These are phyloP conservation scores for Boletus reticulatus DNA, from an alignment of 768 basidiomycete genomes.

Conservation along the genomic window DNA sequence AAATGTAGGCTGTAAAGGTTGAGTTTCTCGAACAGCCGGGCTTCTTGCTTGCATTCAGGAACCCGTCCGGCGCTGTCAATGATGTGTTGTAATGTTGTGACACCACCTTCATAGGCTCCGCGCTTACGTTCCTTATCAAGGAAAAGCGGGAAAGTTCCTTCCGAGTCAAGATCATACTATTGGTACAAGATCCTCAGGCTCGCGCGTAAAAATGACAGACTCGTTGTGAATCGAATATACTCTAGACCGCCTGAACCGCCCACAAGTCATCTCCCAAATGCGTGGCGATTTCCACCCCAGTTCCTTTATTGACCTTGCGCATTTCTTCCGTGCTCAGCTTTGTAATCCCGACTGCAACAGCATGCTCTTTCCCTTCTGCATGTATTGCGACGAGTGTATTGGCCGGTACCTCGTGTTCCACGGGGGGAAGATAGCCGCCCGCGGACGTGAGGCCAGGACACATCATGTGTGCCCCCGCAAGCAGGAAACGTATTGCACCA, in stretches of 20 bases:
- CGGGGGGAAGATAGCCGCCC: constrained; percentile 83
- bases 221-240: neutral
- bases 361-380: constrained; percentile 95
- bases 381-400: constrained; percentile 84
- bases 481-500: constrained; percentile 95
- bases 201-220: neutral
- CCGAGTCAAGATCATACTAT: constrained; percentile 4
- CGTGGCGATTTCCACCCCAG: constrained; percentile 84
- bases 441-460: constrained; percentile 93
- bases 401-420: constrained; percentile 61
- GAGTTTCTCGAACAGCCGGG: neutral
- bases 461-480: constrained; percentile 95
- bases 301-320: constrained; percentile 81
- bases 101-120: too few relatives aligned
- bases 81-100: too few relatives aligned
- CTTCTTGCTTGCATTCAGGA: neutral
- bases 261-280: constrained; percentile 90
- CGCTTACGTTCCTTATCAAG: neutral
- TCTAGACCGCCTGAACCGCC: constrained; percentile 63
- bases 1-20: neutral
- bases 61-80: neutral
- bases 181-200: neutral
- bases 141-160: constrained; percentile 13
- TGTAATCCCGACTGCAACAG: constrained; percentile 82
- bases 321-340: constrained; percentile 89